Evolutionary conservation across 1,284 basidiomycete species (phyloP), one percentile per base, ranked within the genome.

Genomic region (Ceratobasidium papillatum): DNA sequence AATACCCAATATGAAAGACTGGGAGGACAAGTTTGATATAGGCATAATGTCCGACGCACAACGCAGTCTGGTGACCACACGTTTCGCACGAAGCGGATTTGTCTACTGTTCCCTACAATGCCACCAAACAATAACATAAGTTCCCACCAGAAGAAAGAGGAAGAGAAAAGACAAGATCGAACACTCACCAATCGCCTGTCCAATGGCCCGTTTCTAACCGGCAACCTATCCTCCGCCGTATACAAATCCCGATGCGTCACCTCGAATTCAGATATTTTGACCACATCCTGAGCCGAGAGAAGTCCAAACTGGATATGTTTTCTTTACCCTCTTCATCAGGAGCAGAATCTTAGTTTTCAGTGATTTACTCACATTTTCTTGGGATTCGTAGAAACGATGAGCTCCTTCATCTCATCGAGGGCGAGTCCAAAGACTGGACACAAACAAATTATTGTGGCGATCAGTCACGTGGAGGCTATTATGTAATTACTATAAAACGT

Each of bases 1-100:
- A 98, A 84, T 95, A 99, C 17, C 98, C 98, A 77, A 99, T 95
- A 81, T 99, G 96, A 81, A 99, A 99, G 14, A 99, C 96, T 0
- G 97, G 97, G 14, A 99, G 90, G 38, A 94, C 91, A 45, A 99
- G 89, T 83, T 97, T 97, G 85, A 98, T 96, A 84, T 97, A 98
- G 7, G 96, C 96, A 82, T 97, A 98, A 82, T 99, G 96, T 0
- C 98, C 98, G 5, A 99, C 96, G 81, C 98, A 99, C 78, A 98
- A 95, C 1, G 96, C 93, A 75, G 95, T 91, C 52, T 90, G 91
- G 77, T 96, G 89, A 17, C 95, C 95, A 80, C 98, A 99, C 0
- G 98, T 99, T 82, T 97, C 93, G 83, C 98, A 99, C 78, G 91
- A 93, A 11, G 93, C 89, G 76, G 87, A 89, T 85, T 99, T 99